phyloP scores from a whole-genome alignment of 768 basidiomycete species.

The Lactifluus pinguis region DNA sequence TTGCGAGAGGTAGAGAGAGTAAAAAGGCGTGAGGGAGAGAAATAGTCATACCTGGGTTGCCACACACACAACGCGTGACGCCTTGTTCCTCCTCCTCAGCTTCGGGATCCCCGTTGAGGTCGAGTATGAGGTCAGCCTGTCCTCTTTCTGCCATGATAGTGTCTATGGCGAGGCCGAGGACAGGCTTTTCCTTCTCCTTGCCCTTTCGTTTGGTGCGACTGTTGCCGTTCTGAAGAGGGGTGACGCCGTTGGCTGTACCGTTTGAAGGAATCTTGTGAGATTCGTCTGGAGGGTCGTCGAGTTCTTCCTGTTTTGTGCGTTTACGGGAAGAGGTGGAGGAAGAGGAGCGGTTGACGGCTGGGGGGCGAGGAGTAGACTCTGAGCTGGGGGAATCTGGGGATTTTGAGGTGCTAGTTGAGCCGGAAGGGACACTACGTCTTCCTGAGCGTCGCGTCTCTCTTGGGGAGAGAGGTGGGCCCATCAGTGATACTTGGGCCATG shows the following conservation, averaged over 20 bases:
- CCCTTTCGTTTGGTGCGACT: slow-evolving; percentile 52
- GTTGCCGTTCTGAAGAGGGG: slow-evolving; percentile 25
- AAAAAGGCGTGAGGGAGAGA: slow-evolving; percentile 11
- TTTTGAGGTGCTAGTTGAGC: slow-evolving; percentile 59
- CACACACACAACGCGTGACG: slow-evolving; percentile 80
- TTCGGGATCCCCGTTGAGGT: slow-evolving; percentile 29
- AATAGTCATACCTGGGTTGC: slow-evolving; percentile 54
- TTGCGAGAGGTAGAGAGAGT: neutral
- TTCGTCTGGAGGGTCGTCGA: slow-evolving; percentile 53
- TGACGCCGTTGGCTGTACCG: slow-evolving; percentile 23
- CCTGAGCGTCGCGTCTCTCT: slow-evolving; percentile 73
- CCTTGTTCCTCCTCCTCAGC: slow-evolving; percentile 50
- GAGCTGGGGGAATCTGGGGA: slow-evolving; percentile 62
- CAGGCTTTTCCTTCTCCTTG: slow-evolving; percentile 48
- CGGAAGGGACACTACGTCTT: slow-evolving; percentile 58
- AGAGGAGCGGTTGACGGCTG: slow-evolving; percentile 22
- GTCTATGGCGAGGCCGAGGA: slow-evolving; percentile 23
- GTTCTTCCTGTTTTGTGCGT: slow-evolving; percentile 65
- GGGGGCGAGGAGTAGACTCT: slow-evolving; percentile 30
- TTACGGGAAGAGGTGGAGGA: slow-evolving; percentile 30
- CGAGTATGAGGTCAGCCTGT: slow-evolving; percentile 24
- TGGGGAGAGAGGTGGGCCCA: slow-evolving; percentile 73
- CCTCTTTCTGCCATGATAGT: slow-evolving; percentile 23
- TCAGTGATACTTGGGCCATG: slow-evolving; percentile 56
- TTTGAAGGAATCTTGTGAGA: slow-evolving; percentile 35